Percentiles rank a stretch among this genome's conserved stretches.
These are phyloP conservation scores for Bertia moriformis DNA, from an alignment of 2,329 filamentous ascomycete species.

Conservation along the genomic window DNA sequence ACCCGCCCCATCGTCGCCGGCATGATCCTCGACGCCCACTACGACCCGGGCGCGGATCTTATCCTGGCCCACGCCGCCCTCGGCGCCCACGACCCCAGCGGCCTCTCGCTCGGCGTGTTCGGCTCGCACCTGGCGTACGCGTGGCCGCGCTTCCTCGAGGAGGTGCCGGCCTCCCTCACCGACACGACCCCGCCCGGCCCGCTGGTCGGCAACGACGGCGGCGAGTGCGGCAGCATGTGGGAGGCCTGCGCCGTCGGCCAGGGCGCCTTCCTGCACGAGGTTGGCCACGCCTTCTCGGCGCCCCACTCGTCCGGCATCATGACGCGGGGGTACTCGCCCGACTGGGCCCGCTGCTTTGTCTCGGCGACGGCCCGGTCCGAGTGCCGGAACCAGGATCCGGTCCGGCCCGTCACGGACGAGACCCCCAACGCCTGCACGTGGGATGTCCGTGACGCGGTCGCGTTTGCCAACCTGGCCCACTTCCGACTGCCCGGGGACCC, in stretches of 20 bases:
- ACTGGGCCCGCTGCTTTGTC: constrained; percentile 27
- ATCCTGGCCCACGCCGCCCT: constrained; percentile 55
- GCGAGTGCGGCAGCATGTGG: constrained; percentile 24
- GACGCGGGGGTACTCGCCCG: constrained; percentile 24
- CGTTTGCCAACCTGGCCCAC: constrained; percentile 54
- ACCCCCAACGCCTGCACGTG: constrained; percentile 46
- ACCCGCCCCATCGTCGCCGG: constrained; percentile 52
- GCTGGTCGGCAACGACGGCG: constrained; percentile 23
- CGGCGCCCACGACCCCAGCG: constrained; percentile 33
- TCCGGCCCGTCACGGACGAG: constrained; percentile 16
- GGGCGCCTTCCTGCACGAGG: constrained; percentile 58
- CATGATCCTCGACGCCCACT: constrained; percentile 55
- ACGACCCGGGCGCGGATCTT: constrained; percentile 40
- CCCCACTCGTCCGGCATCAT: constrained; percentile 57
- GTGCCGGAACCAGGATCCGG: constrained; percentile 8
- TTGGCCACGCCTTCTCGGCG: constrained; percentile 56
- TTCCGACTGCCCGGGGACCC: constrained; percentile 50
- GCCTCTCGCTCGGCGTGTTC: constrained; percentile 54
- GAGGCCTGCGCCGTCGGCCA: constrained; percentile 37
- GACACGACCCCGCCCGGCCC: constrained; percentile 20
- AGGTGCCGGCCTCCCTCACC: constrained; percentile 35
- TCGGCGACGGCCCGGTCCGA: constrained; percentile 17
- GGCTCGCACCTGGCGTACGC: constrained; percentile 58
- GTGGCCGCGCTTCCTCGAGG: constrained; percentile 57
- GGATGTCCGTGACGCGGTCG: constrained; percentile 53